Conservation (phyloP, 495 filamentous ascomycete species). For the Massariosphaeria phaeospora region DNA sequence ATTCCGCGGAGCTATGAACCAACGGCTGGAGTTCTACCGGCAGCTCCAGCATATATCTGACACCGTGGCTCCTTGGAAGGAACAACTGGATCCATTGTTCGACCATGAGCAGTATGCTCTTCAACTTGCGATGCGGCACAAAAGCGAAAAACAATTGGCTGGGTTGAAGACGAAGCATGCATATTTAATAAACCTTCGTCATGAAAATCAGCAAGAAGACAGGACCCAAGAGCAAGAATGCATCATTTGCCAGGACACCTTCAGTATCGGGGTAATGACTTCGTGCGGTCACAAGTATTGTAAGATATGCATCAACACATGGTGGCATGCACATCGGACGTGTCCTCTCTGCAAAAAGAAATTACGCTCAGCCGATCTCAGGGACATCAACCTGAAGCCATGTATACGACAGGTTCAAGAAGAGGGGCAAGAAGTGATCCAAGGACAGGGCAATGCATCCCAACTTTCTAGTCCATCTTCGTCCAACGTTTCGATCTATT, state of each 20-base stretch:
- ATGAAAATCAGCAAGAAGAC: conserved; percentile 55
- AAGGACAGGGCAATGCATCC: conserved; percentile 9
- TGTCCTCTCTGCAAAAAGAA: conserved; percentile 63
- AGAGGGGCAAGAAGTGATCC: conserved; percentile 54
- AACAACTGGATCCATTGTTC: conserved; percentile 48
- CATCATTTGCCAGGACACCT: conserved; percentile 70
- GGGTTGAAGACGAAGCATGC: conserved; percentile 62
- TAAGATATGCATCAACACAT: conserved; percentile 71
- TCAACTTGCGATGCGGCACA: conserved; percentile 45
- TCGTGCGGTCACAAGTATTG: conserved; percentile 84
- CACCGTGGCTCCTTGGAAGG: conserved; percentile 68
- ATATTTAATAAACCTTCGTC: conserved; percentile 61
- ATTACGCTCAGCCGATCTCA: conserved; percentile 59
- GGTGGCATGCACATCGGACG: conserved; percentile 49
- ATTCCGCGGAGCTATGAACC: conserved; percentile 73
- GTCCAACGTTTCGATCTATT: conserved; percentile 59
- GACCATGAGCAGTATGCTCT: conserved; percentile 38
- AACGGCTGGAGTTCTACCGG: conserved; percentile 77
- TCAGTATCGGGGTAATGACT: conserved; percentile 77
- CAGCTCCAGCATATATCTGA: conserved; percentile 87
- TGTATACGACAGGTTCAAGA: conserved; percentile 64
- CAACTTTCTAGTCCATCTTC: conserved; percentile 20
- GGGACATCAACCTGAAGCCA: conserved; percentile 78
- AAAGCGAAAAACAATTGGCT: conserved; percentile 51
- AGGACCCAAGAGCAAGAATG: conserved; percentile 53